These are phyloP conservation scores for Coriaria nepalensis DNA, from an alignment of 306 rosid genomes.

Conservation along the genomic window DNA sequence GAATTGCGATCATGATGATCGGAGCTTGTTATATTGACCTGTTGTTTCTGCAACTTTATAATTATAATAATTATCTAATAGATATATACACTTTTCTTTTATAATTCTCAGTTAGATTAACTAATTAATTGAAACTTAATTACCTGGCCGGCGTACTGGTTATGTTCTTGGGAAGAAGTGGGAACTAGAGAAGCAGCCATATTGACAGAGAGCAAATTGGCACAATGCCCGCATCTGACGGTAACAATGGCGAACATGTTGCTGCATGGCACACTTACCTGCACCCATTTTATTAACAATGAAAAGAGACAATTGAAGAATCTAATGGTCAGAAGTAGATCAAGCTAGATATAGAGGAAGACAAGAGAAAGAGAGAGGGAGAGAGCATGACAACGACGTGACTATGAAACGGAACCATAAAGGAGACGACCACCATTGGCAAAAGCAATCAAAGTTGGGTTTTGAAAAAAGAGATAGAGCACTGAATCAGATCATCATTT, in stretches of 20 bases:
- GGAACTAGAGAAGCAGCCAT: slow-evolving; percentile 19
- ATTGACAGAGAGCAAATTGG: slow-evolving; percentile 77
- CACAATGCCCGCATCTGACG: slow-evolving; percentile 94
- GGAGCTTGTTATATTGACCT: slow-evolving; percentile 7
- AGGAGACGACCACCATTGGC: slow-evolving; percentile 29
- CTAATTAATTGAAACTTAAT: neutral
- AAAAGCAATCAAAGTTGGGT: neutral
- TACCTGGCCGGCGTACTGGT: no score
- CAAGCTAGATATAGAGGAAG: no score
- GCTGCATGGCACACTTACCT: slow-evolving; percentile 93
- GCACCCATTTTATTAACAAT: slow-evolving; percentile 9
- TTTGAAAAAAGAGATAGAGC: neutral
- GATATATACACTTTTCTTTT: no score
- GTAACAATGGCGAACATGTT: slow-evolving; percentile 56
- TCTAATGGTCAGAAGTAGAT: no score
- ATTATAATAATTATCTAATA: no score
- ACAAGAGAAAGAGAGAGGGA: slow-evolving; percentile 22
- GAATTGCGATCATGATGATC: slow-evolving; percentile 25
- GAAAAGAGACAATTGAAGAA: no score
- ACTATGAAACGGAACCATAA: slow-evolving; percentile 66
- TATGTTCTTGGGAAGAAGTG: no score
- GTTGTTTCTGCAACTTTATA: slow-evolving; percentile 27
- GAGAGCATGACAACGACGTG: slow-evolving; percentile 61
- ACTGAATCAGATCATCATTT: no score
- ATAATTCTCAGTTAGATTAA: neutral